Base-by-base conservation (phyloP, 176 grass and related monocot genomes). In the Puya raimondii region DNA sequence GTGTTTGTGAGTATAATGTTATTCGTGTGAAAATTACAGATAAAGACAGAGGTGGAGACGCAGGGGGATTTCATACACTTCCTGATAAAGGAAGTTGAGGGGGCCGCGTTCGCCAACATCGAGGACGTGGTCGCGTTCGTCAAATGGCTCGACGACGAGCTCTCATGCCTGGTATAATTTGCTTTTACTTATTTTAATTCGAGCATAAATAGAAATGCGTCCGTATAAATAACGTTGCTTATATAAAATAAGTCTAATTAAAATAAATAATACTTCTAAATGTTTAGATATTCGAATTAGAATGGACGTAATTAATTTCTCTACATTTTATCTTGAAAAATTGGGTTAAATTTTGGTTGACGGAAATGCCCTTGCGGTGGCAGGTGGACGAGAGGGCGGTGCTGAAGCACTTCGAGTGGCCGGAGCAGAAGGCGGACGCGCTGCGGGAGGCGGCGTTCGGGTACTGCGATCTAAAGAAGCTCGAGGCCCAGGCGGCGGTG, bases 121-220 rank as follows among this genome's bases (percentile, higher is more conserved):
- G 90, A 99, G 8, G 95, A 88, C 48, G 95, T 99, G 1, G 83
- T 94, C 48, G 75, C 76, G 75, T 99, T 94, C 74, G 95, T 99
- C 82, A 99, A 99, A 82, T 99, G 95, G 95, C 95, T 99, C 47
- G 95, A 99, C 78, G 85, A 91, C 65, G 80, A 99, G 80, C 90
- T 99, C 64, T 84, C 95, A 22, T 91, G 85, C 78, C 82, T 99
- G 85, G 90, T 97, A 82, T 17, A 25, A 47, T n/a, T 13, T 61
- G 33, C 33, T 42, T 42, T 7, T 42, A 42, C 33, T 42, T 42
- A 7, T 42, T 42, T 7, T 0, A 42, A 42, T 42, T 42, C 33
- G 33, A 42, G 6, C 4, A 42, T 42, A 42, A 42, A 42, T 42
- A 1, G 33, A 42, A 42, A 42, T 26, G 25, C 25, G 25, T 26